phyloP scores from a whole-genome alignment of 2,329 filamentous ascomycete genomes.

The Xylaria polymorpha region DNA sequence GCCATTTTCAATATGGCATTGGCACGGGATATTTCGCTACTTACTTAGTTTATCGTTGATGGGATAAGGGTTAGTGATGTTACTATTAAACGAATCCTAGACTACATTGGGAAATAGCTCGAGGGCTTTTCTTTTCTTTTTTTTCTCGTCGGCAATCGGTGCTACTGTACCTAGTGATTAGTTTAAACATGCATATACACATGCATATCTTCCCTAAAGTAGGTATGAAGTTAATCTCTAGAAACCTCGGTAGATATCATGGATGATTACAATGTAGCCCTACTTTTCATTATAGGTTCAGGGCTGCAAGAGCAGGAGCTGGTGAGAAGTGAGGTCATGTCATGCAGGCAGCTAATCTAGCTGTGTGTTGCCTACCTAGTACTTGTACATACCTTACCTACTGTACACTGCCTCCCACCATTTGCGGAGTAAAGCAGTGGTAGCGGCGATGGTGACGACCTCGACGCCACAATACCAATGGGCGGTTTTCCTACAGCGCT shows the following conservation, averaged over 20 bases:
- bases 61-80: not conserved
- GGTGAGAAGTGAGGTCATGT: no score
- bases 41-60: not conserved
- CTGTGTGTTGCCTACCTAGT: no score
- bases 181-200: no score
- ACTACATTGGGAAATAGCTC: not conserved
- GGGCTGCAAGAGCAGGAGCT: no score
- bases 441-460: slow-evolving; percentile 16
- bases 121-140: not conserved
- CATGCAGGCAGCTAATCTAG: not conserved
- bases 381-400: no score
- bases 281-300: no score
- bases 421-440: not conserved
- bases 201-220: not conserved
- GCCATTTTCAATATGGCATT: not conserved
- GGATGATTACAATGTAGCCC: not conserved
- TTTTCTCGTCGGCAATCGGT: no score
- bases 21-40: not conserved
- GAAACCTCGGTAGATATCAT: not conserved
- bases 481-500: not conserved
- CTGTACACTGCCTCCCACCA: no score
- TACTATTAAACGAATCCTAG: not conserved
- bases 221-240: not conserved
- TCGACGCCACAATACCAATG: slow-evolving; percentile 19
- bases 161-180: no score